phyloP scores from a whole-genome alignment of 1,284 basidiomycete genomes.

The Trichosporon sp. region DNA sequence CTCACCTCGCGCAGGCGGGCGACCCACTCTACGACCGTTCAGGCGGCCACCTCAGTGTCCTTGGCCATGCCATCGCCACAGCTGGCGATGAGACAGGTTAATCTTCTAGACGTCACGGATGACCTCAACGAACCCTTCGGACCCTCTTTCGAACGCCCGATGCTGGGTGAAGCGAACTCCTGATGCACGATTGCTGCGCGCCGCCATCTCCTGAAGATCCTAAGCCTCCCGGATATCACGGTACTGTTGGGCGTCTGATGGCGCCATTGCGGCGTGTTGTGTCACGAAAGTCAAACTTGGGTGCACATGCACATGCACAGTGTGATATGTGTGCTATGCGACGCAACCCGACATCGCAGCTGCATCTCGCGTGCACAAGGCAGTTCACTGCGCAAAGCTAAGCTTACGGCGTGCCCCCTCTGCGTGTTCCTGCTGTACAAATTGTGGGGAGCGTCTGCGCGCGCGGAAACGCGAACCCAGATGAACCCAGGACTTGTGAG shows the following conservation, averaged over 20 bases:
- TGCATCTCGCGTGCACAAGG: not conserved
- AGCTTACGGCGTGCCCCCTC: constrained; percentile 1
- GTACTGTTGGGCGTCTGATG: not conserved
- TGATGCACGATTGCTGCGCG: not conserved
- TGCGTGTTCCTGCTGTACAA: constrained; percentile 1
- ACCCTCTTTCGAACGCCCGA: constrained; percentile 18
- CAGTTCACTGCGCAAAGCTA: not conserved
- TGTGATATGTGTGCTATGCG: not conserved
- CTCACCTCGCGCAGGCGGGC: not conserved
- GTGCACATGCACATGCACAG: not conserved
- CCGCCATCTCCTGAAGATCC: not conserved
- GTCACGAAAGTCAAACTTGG: not conserved
- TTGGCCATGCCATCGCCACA: not conserved
- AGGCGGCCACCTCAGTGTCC: not conserved
- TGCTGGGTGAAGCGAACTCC: not conserved
- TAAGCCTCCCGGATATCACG: not conserved
- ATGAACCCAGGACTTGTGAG: not conserved
- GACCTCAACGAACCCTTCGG: constrained; percentile 11
- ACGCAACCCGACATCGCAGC: not conserved
- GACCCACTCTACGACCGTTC: constrained; percentile 3
- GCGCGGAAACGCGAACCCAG: not conserved
- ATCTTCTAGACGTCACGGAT: constrained; percentile 15
- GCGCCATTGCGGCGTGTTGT: not conserved
- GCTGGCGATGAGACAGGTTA: not conserved
- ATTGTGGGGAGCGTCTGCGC: not conserved